Evolutionary conservation across 129 eudicot genomes (phyloP), one percentile per base, ranked within the genome.

Genomic region (Saposhnikovia divaricata): DNA sequence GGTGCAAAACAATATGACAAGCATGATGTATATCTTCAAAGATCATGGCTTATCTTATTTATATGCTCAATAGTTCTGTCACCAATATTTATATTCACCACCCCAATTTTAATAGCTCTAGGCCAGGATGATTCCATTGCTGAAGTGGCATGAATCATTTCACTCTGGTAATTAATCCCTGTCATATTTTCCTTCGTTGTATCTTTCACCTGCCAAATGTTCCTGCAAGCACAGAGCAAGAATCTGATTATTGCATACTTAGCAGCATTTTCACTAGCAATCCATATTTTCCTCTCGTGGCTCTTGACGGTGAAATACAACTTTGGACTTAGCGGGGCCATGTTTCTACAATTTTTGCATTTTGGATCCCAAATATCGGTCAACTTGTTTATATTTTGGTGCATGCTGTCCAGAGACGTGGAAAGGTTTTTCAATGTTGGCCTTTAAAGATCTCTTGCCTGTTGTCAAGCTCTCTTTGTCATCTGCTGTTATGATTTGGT

Each of bases 211-310:
- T 79, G 85, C 78, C 89, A 86, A 81, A 87, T 83, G 89, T 87
- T 81, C 84, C 84, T 87, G 25, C 93, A 89, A 77, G 83, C 91
- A 68, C 93, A 89, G 80, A 85, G 87, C 86, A 89, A 89, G 88
- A 89, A 85, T 82, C 78, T 79, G 82, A 74, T 89, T 40, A 79
- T 87, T 65, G 72, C 89, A 43, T 87, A 82, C 48, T 59, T 88
- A 77, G 85, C 92, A 16, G 83, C 85, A 2, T 61, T 81, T 68
- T 69, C 90, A 0, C 70, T 89, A 8, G 65, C 78, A 13, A 61
- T 87, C 69, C 90, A 89, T 74, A 21, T 83, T 6, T 78, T 84
- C 16, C n/a, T n/a, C n/a, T n/a, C n/a, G n/a, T n/a, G n/a, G n/a
- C n/a, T n/a, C n/a, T n/a, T n/a, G n/a, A n/a, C n/a, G n/a, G n/a